Base-by-base conservation (phyloP, 2,329 filamentous ascomycete species). In the Colletotrichum sp. region DNA sequence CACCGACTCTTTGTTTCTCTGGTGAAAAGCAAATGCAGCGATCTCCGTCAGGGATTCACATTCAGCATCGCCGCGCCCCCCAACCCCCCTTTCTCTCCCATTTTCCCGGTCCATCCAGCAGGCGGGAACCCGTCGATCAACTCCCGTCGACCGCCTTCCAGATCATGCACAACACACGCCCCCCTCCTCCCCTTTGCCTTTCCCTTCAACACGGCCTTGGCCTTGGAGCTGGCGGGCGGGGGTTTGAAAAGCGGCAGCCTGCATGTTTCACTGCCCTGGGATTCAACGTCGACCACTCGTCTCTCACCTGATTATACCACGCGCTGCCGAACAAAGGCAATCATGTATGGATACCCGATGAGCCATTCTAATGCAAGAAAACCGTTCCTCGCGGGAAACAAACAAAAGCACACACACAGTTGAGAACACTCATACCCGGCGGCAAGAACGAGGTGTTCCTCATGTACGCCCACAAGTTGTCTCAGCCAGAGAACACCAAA, bases 21-120 rank as follows among this genome's bases (percentile, higher is more conserved):
- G 18, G 21, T 18, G 21, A 62, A 62, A 72, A 62, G 39, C 15
- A 63, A 44, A 39, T 24, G 24, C 39, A 75, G 28, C 55, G 69
- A 75, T 72, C 73, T 72, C 39, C 73, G 16, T 63, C 73, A 72
- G 69, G 73, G 69, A 72, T 68, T 62, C 62, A 44, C 15, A 15
- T 24, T 24, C 21, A 62, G 59, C 34, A 39, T 34, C 24, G 34
- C 21, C 18, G 34, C 21, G 24, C 67, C 49, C 59, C 49, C 26
- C 67, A 28, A 39, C n/a, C 21, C 63, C 28, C 63, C 44, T 52
- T 64, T 13, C 59, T 39, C 24, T 34, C 18, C 21, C n/a, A 63
- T 63, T n/a, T 34, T 64, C 13, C 34, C 62, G 62, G 62, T 64
- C 34, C 18, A 21, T 44, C 32, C 32, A 44, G 9, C 62, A 26